phyloP scores from a whole-genome alignment of 345 rosid genomes.

The Sisymbrium irio region DNA sequence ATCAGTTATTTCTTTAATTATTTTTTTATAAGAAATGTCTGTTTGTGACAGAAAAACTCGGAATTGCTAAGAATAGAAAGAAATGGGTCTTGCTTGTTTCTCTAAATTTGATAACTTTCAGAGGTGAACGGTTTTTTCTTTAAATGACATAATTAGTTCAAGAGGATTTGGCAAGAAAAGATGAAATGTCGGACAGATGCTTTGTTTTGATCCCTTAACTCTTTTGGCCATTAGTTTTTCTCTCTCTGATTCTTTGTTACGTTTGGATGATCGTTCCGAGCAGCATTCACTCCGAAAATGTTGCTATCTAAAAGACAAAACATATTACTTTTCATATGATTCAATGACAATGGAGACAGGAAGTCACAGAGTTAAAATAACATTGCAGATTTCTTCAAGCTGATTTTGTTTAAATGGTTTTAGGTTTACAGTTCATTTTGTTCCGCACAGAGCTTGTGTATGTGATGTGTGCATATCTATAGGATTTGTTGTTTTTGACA shows the following conservation, averaged over 20 bases:
- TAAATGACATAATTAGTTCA: constrained; percentile 29
- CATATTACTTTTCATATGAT: neutral
- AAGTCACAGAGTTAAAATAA: neutral
- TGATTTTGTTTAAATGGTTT: constrained; percentile 18
- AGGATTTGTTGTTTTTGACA: constrained; percentile 21
- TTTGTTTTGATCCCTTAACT: constrained; percentile 18
- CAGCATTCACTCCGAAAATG: constrained; percentile 26
- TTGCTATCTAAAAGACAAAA: constrained; percentile 21
- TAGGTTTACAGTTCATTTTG: constrained; percentile 4
- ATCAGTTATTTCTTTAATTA: neutral
- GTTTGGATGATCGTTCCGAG: constrained; percentile 13
- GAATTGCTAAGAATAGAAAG: constrained; percentile 36
- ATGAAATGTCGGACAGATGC: constrained; percentile 36
- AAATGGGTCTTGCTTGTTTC: constrained; percentile 33
- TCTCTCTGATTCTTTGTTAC: constrained; percentile 30
- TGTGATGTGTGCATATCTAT: constrained; percentile 28
- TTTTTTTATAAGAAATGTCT: neutral
- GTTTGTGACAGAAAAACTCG: constrained; percentile 28
- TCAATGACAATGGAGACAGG: constrained; percentile 12
- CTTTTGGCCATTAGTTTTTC: constrained; percentile 29
- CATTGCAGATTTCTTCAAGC: constrained; percentile 18
- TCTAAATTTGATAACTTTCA: constrained; percentile 43
- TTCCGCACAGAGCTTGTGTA: constrained; percentile 24
- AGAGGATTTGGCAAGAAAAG: constrained; percentile 19
- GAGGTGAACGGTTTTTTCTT: constrained; percentile 43